A percentile compares a stretch with the other conserved stretches of the same genome.
Conservation (phyloP, 805 yeast species). For the Metschnikowia anglica region DNA sequence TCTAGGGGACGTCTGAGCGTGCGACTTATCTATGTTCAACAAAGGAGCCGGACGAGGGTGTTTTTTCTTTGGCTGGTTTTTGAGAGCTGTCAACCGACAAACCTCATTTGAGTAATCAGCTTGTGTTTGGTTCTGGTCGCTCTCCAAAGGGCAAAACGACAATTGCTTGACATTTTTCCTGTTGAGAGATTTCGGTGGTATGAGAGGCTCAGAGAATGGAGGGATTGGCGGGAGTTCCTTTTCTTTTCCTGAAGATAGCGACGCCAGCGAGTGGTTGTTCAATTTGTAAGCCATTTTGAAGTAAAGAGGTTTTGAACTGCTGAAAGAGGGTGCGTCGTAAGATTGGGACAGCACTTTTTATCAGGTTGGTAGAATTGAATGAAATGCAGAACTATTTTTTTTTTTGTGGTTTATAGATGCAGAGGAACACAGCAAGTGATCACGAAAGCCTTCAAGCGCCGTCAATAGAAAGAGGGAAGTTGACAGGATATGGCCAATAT, state of each 20-base stretch:
- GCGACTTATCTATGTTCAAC: slow-evolving; percentile 22
- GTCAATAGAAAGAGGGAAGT: too few species aligned
- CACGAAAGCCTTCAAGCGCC: too few species aligned
- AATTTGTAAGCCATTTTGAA: too few species aligned
- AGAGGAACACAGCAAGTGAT: too few species aligned
- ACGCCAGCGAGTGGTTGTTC: background rate
- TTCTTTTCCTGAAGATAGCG: slow-evolving; percentile 27
- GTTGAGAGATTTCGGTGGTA: slow-evolving; percentile 36
- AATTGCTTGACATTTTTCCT: slow-evolving; percentile 43
- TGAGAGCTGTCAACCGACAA: slow-evolving; percentile 13
- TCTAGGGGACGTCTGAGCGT: slow-evolving; percentile 5
- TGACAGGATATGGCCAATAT: too few species aligned
- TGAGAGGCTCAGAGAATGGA: slow-evolving; percentile 22
- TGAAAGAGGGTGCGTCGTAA: too few species aligned
- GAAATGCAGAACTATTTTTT: too few species aligned
- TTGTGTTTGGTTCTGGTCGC: background rate
- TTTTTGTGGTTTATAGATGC: too few species aligned
- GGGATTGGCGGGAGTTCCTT: slow-evolving; percentile 44
- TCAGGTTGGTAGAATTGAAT: too few species aligned
- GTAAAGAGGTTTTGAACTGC: too few species aligned
- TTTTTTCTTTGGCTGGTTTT: slow-evolving; percentile 21
- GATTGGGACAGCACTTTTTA: too few species aligned
- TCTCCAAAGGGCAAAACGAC: slow-evolving; percentile 15
- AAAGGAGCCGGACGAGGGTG: slow-evolving; percentile 35
- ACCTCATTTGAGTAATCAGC: slow-evolving; percentile 8